These are phyloP conservation scores for Naematelia encephala DNA, from an alignment of 768 basidiomycete species.

Conservation along the genomic window DNA sequence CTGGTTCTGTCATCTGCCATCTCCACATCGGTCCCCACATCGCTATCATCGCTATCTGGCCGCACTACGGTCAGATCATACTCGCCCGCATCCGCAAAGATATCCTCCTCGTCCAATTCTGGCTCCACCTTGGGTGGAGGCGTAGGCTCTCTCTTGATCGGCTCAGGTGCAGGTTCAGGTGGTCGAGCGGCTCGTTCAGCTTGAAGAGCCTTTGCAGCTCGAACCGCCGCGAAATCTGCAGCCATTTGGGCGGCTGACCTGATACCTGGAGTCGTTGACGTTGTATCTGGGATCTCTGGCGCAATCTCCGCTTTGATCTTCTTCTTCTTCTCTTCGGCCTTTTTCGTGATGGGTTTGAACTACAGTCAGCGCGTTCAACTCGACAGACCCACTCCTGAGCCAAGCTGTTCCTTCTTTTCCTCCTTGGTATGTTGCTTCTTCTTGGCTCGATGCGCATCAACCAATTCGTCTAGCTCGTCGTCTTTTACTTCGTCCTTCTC, in stretches of 20 bases:
- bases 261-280: background rate
- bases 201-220: background rate
- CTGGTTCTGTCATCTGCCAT: conserved; percentile 47
- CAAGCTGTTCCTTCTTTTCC: conserved; percentile 26
- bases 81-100: conserved; percentile 80
- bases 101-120: conserved; percentile 63
- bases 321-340: conserved; percentile 41
- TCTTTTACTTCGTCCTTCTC: conserved; percentile 75
- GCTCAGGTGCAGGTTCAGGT: conserved; percentile 2
- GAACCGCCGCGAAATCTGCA: background rate
- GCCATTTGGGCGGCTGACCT: background rate
- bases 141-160: background rate
- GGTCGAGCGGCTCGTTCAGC: conserved; percentile 3
- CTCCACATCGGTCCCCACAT: conserved; percentile 49
- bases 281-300: background rate
- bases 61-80: conserved; percentile 67
- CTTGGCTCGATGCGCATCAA: conserved; percentile 15
- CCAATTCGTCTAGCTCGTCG: conserved; percentile 58
- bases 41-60: conserved; percentile 60
- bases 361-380: conserved; percentile 12
- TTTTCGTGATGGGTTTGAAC: conserved; percentile 48
- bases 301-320: conserved; percentile 28
- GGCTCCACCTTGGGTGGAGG: conserved; percentile 5
- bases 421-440: background rate
- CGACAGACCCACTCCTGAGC: conserved; percentile 28